Evolutionary conservation across 108 stramenopile species (phyloP), one percentile per base, ranked within the genome.

Genomic region (Cyclotella distinguenda): DNA sequence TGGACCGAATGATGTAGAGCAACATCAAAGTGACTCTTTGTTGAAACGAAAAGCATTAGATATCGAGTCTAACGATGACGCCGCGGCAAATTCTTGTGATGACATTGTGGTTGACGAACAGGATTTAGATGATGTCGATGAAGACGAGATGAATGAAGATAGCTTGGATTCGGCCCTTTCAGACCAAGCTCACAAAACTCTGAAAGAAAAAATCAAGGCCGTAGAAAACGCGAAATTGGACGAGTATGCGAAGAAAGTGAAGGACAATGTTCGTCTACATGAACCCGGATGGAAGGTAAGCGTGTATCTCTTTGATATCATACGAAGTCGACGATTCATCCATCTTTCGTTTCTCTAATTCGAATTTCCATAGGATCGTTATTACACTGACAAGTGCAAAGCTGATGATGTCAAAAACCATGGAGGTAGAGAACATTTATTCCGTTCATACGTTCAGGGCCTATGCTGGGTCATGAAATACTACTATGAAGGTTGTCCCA

Each of bases 401-500:
- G 88, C 90, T 7, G 96, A 97, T 63, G 96, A 97, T 66, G 91
- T 93, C 55, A 84, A 82, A 33, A 84, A 82, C 16, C 82, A 91
- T 53, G 96, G 94, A n/a, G 94, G 95, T 2, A 72, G 94, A 23
- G 87, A 95, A 66, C 85, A 91, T 44, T 58, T 99, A 32, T 95
- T 94, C 64, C 84, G 89, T 33, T 84, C 91, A 8, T 99, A 99
- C 72, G 93, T 98, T 27, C 80, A 88, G 79, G 99, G 99, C 16
- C 83, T 99, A 13, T 95, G 94, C 78, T 99, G 99, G 99, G 99
- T 99, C 10, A 93, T 98, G 90, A 89, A 85, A 26, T 98, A 98
- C 71, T 98, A 98, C 72, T 98, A 97, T 80, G 82, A 84, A 38
- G 98, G 98, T 6, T 88, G 87, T 64, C 79, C 83, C 36, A 88